Evolutionary conservation across 257 asterid genomes (phyloP), one percentile per base, ranked within the genome.

Genomic region (Solanum chilense): DNA sequence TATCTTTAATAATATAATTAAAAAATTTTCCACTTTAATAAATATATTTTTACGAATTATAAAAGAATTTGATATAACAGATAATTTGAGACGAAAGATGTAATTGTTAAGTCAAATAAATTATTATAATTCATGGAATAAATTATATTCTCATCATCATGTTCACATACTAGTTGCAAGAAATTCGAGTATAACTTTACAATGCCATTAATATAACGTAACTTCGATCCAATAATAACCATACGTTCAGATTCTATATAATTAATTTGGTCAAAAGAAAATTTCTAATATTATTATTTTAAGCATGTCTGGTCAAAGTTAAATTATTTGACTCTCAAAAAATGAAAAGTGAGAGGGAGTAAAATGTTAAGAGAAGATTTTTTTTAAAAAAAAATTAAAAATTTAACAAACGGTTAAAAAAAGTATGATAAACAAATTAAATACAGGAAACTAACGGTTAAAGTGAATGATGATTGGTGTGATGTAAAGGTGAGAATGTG

Each of bases 31-130:
- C 11, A 13, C 7, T 68, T 68, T 6, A n/a, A 64, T n/a, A 4
- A 64, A n/a, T n/a, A 5, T 64, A 5, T 11, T 10, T 29, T 29
- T 69, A 14, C 1, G 0, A 7, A 29, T 2, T 1, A 14, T 29
- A 3, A 7, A 31, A 18, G 3, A 29, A 69, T 7, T 31, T 0
- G 2, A 31, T 0, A 70, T 12, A 6, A 1, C 0, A 6, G 2
- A 15, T 70, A 31, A 70, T 70, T 70, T 70, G 14, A 70, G 3
- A 31, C 7, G 8, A 0, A 8, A 1, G 7, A 7, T 7, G 0
- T 7, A 3, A 1, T 29, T 14, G 13, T 0, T 29, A 42, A 29
- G 76, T 69, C 42, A 7, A 69, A 41, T 69, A 69, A 29, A 69
- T 15, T 14, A 12, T 69, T 16, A 10, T 15, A 68, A 66, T 69